Conservation (phyloP, 352 stramenopile genomes). For the Nothophytophthora sp. region DNA sequence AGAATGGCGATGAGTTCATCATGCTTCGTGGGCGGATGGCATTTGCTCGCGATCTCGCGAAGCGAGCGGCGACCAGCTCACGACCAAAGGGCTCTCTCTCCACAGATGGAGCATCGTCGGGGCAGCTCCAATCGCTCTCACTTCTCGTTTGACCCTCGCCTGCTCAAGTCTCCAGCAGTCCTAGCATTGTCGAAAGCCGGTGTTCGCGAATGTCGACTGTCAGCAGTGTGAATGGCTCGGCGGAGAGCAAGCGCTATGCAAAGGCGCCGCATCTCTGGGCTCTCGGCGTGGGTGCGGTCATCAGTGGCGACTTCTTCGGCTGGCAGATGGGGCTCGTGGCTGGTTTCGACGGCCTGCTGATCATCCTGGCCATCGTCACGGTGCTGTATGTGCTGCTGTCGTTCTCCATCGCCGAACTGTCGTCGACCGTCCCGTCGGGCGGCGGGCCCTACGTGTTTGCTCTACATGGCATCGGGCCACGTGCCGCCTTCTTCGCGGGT, state of each 20-base stretch:
- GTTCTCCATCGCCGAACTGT: conserved; percentile 76
- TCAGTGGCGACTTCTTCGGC: conserved; percentile 67
- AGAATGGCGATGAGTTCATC: no score
- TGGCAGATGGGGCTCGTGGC: conserved; percentile 59
- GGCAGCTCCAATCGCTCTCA: no score
- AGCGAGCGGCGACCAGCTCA: no score
- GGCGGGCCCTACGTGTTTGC: conserved; percentile 70
- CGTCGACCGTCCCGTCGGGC: conserved; percentile 48
- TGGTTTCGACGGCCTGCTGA: conserved; percentile 58
- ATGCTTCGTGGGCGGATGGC: no score
- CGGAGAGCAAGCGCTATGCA: conserved; percentile 35
- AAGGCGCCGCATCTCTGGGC: conserved; percentile 61
- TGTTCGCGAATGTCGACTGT: no score
- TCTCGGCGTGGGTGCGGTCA: conserved; percentile 54
- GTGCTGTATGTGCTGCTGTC: conserved; percentile 65
- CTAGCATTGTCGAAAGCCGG: no score
- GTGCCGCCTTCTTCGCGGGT: conserved; percentile 61
- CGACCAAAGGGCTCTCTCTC: no score
- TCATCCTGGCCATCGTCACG: conserved; percentile 57
- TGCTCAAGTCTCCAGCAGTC: no score
- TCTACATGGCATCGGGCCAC: conserved; percentile 53
- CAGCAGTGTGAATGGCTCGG: background rate
- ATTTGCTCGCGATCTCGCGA: no score
- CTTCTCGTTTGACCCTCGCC: no score
- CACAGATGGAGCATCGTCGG: no score